phyloP scores from a whole-genome alignment of 2,329 filamentous ascomycete species.

The Sphaerostilbella broomeana region DNA sequence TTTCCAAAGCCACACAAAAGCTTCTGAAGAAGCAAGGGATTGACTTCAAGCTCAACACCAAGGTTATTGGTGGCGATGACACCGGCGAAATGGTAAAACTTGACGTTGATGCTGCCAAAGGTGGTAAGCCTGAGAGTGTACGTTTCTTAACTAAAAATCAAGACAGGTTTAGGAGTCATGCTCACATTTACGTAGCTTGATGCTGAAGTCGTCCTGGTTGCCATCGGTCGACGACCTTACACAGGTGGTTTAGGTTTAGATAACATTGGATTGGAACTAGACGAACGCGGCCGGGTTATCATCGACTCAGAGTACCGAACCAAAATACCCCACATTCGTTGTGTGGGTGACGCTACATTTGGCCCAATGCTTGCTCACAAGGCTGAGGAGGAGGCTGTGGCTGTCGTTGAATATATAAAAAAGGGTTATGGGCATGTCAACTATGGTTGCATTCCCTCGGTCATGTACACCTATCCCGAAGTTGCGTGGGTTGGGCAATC shows the following conservation, averaged over 20 bases:
- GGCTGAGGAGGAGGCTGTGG: constrained; percentile 95
- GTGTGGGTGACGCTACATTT: constrained; percentile 93
- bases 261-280: constrained; percentile 84
- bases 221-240: constrained; percentile 93
- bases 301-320: constrained; percentile 99
- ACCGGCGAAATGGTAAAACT: constrained; percentile 73
- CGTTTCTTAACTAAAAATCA: too few species aligned
- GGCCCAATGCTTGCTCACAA: constrained; percentile 99
- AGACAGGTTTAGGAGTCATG: too few species aligned
- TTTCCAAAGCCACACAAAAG: constrained; percentile 88
- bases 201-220: constrained; percentile 90
- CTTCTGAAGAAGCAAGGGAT: constrained; percentile 93
- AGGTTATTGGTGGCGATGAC: constrained; percentile 81
- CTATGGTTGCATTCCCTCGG: constrained; percentile 93
- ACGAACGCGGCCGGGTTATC: constrained; percentile 89
- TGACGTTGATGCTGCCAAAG: constrained; percentile 85
- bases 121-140: constrained; percentile 88
- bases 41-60: constrained; percentile 97
- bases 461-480: constrained; percentile 99
- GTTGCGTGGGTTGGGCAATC: constrained; percentile 98
- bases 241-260: constrained; percentile 86
- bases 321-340: constrained; percentile 93
- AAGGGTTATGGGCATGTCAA: constrained; percentile 98
- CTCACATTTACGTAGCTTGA: constrained; percentile 58
- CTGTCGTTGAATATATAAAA: constrained; percentile 92